phyloP scores from a whole-genome alignment of 805 yeast genomes.

The Phaffomyces thermotolerans region DNA sequence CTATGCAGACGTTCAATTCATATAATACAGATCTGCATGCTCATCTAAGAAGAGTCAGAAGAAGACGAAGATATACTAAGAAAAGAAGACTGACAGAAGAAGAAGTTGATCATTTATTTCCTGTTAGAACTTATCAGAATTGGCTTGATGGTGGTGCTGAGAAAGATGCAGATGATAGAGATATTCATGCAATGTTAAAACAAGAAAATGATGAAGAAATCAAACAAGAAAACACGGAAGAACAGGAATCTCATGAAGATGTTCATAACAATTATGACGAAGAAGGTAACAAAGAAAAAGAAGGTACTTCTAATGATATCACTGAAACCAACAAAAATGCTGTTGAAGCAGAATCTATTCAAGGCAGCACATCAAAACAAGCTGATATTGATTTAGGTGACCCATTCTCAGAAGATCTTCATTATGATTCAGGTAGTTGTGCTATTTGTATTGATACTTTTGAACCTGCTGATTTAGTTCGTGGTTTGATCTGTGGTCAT shows the following conservation, averaged over 20 bases:
- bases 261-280: background rate
- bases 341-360: background rate
- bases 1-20: constrained; percentile 17
- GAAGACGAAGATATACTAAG: constrained; percentile 37
- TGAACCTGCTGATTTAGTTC: constrained; percentile 54
- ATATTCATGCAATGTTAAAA: constrained; percentile 37
- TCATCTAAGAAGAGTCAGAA: constrained; percentile 19
- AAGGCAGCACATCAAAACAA: background rate
- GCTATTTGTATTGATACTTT: constrained; percentile 70
- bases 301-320: background rate
- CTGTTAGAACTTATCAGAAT: constrained; percentile 45
- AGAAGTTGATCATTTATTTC: constrained; percentile 57
- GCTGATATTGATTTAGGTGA: constrained; percentile 17
- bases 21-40: constrained; percentile 13
- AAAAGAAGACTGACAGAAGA: constrained; percentile 46
- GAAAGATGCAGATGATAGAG: constrained; percentile 37
- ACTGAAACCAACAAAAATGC: background rate
- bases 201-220: constrained; percentile 20
- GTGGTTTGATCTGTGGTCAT: constrained; percentile 77
- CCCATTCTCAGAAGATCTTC: constrained; percentile 24
- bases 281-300: background rate
- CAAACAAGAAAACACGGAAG: background rate
- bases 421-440: constrained; percentile 62
- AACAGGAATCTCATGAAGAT: background rate
- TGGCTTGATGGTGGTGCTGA: constrained; percentile 61